Percentiles rank a stretch among this genome's conserved stretches.
These are phyloP conservation scores for Chaetomium sp. DNA, from an alignment of 2,329 filamentous ascomycete genomes.

Conservation along the genomic window DNA sequence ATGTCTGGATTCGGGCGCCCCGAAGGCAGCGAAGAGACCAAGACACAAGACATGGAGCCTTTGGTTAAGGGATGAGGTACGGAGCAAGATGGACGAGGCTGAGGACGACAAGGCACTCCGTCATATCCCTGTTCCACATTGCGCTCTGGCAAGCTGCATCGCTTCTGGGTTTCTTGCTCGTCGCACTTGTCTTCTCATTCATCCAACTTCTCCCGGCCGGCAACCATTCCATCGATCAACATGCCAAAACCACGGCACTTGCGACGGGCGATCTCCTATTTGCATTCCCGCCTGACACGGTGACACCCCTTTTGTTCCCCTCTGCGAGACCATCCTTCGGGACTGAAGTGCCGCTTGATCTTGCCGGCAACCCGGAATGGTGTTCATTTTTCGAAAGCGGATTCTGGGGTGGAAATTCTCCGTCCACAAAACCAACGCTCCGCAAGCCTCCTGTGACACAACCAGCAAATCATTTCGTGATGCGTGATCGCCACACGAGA, in stretches of 20 bases:
- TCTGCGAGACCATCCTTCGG: neutral
- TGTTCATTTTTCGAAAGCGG: neutral
- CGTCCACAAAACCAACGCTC: constrained; percentile 1
- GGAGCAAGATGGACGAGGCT: neutral
- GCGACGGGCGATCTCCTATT: constrained; percentile 16
- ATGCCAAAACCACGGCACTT: constrained; percentile 16
- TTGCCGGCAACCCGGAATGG: neutral
- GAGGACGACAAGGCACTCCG: neutral
- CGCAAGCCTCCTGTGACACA: neutral
- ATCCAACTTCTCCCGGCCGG: neutral
- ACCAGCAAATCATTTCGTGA: neutral
- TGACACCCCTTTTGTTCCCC: neutral
- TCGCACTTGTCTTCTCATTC: neutral
- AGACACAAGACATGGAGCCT: no score
- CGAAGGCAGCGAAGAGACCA: no score
- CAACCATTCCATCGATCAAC: constrained; percentile 11
- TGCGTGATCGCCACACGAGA: no score
- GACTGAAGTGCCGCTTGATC: neutral
- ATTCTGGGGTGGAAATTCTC: neutral
- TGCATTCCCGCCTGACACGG: constrained; percentile 10
- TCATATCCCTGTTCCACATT: neutral
- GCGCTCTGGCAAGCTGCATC: constrained; percentile 4
- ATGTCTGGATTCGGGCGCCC: no score
- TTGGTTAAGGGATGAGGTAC: neutral
- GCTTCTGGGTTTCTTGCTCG: constrained; percentile 1